A percentile compares a stretch with the other conserved stretches of the same genome.
phyloP scores from a whole-genome alignment of 2,329 filamentous ascomycete genomes.

The Akanthomyces muscarius region DNA sequence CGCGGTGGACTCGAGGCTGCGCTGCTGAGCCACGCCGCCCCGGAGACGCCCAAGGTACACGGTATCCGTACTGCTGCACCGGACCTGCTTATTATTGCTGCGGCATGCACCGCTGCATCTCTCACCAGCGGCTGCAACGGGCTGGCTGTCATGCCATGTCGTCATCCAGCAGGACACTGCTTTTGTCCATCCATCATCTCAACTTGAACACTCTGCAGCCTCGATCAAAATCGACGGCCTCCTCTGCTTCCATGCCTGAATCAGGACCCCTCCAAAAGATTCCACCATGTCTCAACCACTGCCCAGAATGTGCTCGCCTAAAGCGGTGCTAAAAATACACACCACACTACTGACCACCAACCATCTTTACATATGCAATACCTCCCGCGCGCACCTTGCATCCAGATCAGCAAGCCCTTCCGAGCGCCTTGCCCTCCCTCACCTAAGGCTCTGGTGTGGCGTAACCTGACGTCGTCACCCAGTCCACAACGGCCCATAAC shows the following conservation, averaged over 20 bases:
- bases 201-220: neutral
- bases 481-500: constrained; percentile 4
- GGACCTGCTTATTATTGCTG: neutral
- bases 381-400: neutral
- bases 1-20: neutral
- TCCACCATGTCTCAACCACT: neutral
- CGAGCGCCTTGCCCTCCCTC: neutral
- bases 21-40: constrained; percentile 6
- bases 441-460: neutral
- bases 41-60: neutral
- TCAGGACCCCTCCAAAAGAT: neutral
- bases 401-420: neutral
- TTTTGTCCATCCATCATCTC: neutral
- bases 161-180: neutral
- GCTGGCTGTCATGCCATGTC: neutral
- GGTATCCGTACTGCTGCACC: neutral
- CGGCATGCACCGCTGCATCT: neutral
- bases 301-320: neutral
- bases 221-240: too few species aligned
- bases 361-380: neutral
- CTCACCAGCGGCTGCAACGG: neutral
- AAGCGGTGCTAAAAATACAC: constrained; percentile 14
- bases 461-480: constrained; percentile 13
- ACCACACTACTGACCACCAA: neutral
- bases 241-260: neutral